A percentile compares a stretch with the other conserved stretches of the same genome.
Evolutionary conservation across 2,329 filamentous ascomycete genomes (phyloP).

Genomic region (Ceratocystis cacaofunesta): DNA sequence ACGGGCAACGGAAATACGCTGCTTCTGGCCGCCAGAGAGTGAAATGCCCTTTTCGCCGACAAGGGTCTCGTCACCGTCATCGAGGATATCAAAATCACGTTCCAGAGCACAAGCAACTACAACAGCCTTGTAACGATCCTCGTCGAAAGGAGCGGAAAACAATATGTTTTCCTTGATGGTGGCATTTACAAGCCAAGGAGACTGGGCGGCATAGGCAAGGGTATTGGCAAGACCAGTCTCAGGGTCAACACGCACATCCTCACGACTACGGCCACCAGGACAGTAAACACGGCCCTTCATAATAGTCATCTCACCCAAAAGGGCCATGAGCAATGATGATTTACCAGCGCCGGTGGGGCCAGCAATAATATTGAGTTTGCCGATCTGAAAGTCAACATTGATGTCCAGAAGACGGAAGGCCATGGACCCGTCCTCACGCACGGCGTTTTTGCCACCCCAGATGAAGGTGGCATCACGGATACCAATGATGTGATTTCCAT

Average conservation of each 20-base stretch:
- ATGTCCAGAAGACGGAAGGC: slow-evolving; percentile 74
- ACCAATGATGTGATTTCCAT: slow-evolving; percentile 62
- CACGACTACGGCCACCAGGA: slow-evolving; percentile 70
- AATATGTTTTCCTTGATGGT: slow-evolving; percentile 93
- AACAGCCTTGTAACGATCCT: slow-evolving; percentile 72
- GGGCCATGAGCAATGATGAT: slow-evolving; percentile 86
- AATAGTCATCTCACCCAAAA: slow-evolving; percentile 90
- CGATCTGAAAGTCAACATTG: slow-evolving; percentile 67
- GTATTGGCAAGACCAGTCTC: slow-evolving; percentile 80
- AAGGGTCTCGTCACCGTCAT: slow-evolving; percentile 80
- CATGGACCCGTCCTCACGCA: slow-evolving; percentile 49
- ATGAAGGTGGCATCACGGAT: slow-evolving; percentile 74
- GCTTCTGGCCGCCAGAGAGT: slow-evolving; percentile 91
- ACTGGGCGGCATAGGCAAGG: slow-evolving; percentile 90
- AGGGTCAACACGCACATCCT: slow-evolving; percentile 68
- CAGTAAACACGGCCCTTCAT: slow-evolving; percentile 68
- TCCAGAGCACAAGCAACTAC: slow-evolving; percentile 83
- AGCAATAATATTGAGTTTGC: slow-evolving; percentile 80
- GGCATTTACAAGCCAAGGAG: slow-evolving; percentile 92
- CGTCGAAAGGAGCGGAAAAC: slow-evolving; percentile 68
- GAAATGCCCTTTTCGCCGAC: slow-evolving; percentile 97
- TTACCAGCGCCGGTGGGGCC: slow-evolving; percentile 92
- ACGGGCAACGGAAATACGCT: slow-evolving; percentile 89
- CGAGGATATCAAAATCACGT: slow-evolving; percentile 80
- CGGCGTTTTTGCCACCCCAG: slow-evolving; percentile 62